Percentiles rank a stretch among this genome's conserved stretches.
Evolutionary conservation across 2,329 filamentous ascomycete genomes (phyloP).

Genomic region (Didymella keratinophila): DNA sequence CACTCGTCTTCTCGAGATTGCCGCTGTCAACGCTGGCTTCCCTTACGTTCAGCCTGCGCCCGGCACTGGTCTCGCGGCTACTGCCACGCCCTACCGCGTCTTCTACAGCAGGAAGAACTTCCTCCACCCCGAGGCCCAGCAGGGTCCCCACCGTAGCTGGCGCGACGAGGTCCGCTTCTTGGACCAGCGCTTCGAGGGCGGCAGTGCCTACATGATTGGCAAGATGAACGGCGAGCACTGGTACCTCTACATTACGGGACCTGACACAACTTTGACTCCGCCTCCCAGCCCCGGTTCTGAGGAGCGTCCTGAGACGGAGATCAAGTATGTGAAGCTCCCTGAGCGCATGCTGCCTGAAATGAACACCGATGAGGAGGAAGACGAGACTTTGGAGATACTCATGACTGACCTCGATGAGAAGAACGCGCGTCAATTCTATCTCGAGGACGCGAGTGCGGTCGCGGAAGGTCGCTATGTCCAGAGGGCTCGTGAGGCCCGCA

Average conservation of each 20-base stretch:
- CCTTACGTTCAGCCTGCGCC: constrained; percentile 76
- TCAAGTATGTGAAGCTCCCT: constrained; percentile 66
- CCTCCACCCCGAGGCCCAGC: constrained; percentile 92
- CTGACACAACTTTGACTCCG: constrained; percentile 79
- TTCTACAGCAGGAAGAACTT: constrained; percentile 99
- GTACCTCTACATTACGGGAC: constrained; percentile 96
- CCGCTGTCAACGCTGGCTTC: constrained; percentile 87
- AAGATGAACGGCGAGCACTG: constrained; percentile 99
- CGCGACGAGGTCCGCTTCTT: constrained; percentile 92
- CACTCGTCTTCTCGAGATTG: constrained; percentile 90
- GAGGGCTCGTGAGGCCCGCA: constrained; percentile 69
- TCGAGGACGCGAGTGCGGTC: constrained; percentile 86
- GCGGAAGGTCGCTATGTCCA: constrained; percentile 80
- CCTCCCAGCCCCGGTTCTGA: constrained; percentile 74
- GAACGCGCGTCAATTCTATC: constrained; percentile 73
- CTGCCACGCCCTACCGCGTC: constrained; percentile 90
- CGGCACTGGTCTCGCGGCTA: constrained; percentile 71
- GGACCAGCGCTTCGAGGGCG: constrained; percentile 88
- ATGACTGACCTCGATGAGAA: constrained; percentile 73
- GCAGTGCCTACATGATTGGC: constrained; percentile 98
- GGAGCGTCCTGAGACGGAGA: constrained; percentile 60
- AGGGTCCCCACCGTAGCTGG: constrained; percentile 95
- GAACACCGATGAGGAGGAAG: constrained; percentile 62
- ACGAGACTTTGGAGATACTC: constrained; percentile 77
- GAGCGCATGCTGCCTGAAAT: constrained; percentile 59